Evolutionary conservation across 192 early-diverging fungal genomes (phyloP).

Genomic region (Kickxella alabastrina): DNA sequence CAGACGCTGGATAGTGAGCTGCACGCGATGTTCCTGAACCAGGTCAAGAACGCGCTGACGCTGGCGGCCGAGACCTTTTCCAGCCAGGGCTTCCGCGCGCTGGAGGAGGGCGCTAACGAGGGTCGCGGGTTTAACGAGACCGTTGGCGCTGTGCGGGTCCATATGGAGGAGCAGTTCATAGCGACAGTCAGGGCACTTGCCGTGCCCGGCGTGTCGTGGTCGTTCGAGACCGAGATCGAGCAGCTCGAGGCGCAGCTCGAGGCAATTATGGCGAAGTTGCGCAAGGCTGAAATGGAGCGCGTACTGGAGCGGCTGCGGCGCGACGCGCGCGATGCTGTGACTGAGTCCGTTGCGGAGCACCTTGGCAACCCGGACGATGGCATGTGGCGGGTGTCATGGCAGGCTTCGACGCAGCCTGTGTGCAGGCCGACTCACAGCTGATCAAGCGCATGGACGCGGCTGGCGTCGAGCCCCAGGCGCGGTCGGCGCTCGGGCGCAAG

Average conservation of each 20-base stretch:
- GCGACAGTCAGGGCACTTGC: constrained; percentile 13
- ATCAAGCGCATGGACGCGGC: constrained; percentile 16
- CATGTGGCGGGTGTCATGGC: constrained; percentile 74
- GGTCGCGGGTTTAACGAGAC: constrained; percentile 59
- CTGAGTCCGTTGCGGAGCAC: constrained; percentile 66
- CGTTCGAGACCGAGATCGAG: constrained; percentile 27
- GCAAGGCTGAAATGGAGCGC: constrained; percentile 37
- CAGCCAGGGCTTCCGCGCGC: constrained; percentile 27
- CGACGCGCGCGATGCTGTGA: constrained; percentile 49
- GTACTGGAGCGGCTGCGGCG: constrained; percentile 14
- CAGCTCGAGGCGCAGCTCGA: constrained; percentile 26
- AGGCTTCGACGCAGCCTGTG: constrained; percentile 55
- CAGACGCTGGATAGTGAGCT: constrained; percentile 72
- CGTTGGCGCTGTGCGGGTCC: constrained; percentile 20
- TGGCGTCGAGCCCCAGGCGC: constrained; percentile 37
- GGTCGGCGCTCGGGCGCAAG: constrained; percentile 50
- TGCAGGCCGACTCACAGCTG: constrained; percentile 54
- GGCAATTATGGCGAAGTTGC: constrained; percentile 29
- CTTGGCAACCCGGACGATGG: constrained; percentile 62
- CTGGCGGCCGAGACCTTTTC: constrained; percentile 67
- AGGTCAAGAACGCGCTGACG: constrained; percentile 84
- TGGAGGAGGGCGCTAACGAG: constrained; percentile 39
- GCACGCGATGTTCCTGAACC: constrained; percentile 75
- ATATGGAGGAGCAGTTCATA: constrained; percentile 18
- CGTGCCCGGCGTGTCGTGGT: constrained; percentile 20